Conservation (phyloP, 306 rosid species). For the Cucurbita moschata region DNA sequence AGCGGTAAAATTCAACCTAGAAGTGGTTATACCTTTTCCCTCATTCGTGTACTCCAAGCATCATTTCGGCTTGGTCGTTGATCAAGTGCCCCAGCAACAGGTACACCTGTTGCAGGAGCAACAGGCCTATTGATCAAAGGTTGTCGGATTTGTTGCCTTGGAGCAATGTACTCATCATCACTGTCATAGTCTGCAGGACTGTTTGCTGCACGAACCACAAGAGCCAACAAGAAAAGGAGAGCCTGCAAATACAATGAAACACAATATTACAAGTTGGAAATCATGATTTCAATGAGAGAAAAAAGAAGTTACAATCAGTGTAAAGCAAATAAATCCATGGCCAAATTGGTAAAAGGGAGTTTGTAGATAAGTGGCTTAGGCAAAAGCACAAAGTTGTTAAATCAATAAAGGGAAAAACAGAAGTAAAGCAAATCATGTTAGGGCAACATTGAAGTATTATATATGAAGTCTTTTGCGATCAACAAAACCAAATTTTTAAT, state of each 20-base stretch:
- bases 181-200: conserved; percentile 74
- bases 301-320: background rate
- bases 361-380: background rate
- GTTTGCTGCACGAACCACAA: conserved; percentile 71
- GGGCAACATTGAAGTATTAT: background rate
- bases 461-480: background rate
- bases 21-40: conserved; percentile 65
- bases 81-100: conserved; percentile 51
- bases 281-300: background rate
- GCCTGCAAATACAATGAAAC: conserved; percentile 37
- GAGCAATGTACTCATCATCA: conserved; percentile 67
- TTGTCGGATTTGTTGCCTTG: conserved; percentile 69
- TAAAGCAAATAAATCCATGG: background rate
- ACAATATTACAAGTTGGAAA: background rate
- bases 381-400: background rate
- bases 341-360: background rate
- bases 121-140: conserved; percentile 70
- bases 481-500: background rate
- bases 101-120: conserved; percentile 58
- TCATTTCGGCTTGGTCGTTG: conserved; percentile 80
- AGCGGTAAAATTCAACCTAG: background rate
- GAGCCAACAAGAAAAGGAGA: conserved; percentile 75
- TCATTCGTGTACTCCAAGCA: conserved; percentile 98
- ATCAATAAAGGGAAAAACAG: background rate
- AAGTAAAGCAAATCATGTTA: background rate